Base-by-base conservation (phyloP, 2,329 filamentous ascomycete genomes). In the Ophiostoma sp. region DNA sequence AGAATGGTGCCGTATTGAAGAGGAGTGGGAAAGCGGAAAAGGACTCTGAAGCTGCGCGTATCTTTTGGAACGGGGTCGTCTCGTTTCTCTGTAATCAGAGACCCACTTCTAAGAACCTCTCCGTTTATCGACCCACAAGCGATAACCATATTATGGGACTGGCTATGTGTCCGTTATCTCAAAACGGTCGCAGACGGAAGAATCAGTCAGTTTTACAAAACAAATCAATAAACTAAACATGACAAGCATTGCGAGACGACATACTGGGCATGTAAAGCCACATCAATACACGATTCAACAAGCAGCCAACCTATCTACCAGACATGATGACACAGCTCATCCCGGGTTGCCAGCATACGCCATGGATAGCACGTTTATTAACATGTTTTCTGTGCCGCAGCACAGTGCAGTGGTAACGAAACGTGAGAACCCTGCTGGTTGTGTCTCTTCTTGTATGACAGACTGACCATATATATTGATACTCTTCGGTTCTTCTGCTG, bases 31-130 rank as follows among this genome's bases (percentile, higher is more conserved):
- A 49, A 49, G 14, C 6, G 12, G 18, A n/a, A 49, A 49, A n/a
- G 7, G 12, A 49, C 5, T 6, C 47, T 12, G 52, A 12, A 63
- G 60, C 18, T 64, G 42, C n/a, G 62, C 41, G 63, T 64, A 64
- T 64, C 63, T 64, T 64, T 64, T 64, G 42, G 63, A 64, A 64
- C 63, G 42, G 62, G 58, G 27, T 16, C 58, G 11, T 45, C 18
- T 64, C 9, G 16, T 6, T 64, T 3, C 49, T 36, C 42, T 47
- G 63, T 12, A 12, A 45, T 64, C 41, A 42, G n/a, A 16, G 38
- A 38, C 16, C 60, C 60, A 16, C 60, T 42, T 63, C 16, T 42
- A 18, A 63, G 40, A 18, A 55, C 36, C n/a, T 9, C 42, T 64
- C 63, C 41, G 41, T 47, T 47, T 64, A 16, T 1, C 5, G 42